phyloP scores from a whole-genome alignment of 352 stramenopile genomes.

The Globisporangium iwayamae region DNA sequence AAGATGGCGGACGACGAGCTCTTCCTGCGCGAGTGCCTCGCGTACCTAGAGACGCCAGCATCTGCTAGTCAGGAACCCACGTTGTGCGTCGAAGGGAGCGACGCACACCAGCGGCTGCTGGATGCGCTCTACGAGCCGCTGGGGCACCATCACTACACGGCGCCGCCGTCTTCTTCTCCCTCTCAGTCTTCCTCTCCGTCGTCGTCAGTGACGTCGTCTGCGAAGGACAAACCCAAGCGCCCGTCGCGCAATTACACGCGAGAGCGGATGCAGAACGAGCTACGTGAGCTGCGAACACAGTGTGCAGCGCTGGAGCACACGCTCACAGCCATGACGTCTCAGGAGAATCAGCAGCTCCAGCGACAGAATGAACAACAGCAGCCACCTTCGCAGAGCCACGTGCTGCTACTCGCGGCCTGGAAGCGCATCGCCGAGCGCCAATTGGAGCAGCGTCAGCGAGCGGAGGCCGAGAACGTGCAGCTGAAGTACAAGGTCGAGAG shows the following conservation, averaged over 20 bases:
- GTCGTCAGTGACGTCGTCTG: not conserved
- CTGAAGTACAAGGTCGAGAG: not conserved
- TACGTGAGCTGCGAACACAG: not conserved
- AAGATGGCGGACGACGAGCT: conserved; percentile 3
- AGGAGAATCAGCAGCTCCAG: not conserved
- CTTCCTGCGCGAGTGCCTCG: conserved; percentile 5
- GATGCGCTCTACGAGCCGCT: conserved; percentile 1
- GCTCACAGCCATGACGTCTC: not conserved
- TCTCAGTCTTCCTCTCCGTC: not conserved
- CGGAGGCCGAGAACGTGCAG: not conserved
- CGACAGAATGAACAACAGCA: not conserved
- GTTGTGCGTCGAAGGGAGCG: not conserved
- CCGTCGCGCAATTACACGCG: not conserved
- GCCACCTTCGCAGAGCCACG: not conserved
- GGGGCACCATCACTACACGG: not conserved
- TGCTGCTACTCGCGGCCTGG: not conserved
- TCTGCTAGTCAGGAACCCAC: not conserved
- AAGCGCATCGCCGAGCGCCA: conserved; percentile 2
- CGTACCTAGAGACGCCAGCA: not conserved
- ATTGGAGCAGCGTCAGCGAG: not conserved
- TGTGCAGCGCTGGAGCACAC: not conserved
- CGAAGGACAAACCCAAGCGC: not conserved
- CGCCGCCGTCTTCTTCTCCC: not conserved
- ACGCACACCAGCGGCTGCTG: not conserved
- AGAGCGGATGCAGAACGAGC: not conserved